Evolutionary conservation across 2,329 filamentous ascomycete species (phyloP), one percentile per base, ranked within the genome.

Genomic region (Cladosporium sp.): DNA sequence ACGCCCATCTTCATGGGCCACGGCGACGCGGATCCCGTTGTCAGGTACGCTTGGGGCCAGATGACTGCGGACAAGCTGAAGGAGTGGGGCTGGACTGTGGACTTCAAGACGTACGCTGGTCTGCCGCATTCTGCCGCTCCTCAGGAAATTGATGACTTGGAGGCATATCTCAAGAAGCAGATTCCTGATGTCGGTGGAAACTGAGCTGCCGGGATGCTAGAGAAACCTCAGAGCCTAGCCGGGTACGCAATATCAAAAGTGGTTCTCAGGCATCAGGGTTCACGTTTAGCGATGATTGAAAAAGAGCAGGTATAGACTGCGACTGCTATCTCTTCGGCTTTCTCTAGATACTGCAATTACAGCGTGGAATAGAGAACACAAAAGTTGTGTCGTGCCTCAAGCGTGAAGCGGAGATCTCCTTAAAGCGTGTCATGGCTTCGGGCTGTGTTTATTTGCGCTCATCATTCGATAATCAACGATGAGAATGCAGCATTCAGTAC

Each of bases 1-100:
- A 97, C 92, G 1, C 91, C 91, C 1, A 88, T 98, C 68, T 91
- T 95, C 78, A 90, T 97, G 88, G 92, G 86, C 14, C 95, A 98
- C 72, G 95, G 95, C n/a, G 85, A 89, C 67, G 80, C 80, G 0
- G 94, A 99, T 77, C 84, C 84, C 16, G 81, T 97, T 3, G 91
- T 97, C 10, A 84, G 83, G 70, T 85, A 88, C 52, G 80, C 85
- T 65, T 89, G 91, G 78, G 94, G 91, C 16, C 79, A 86, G 76
- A 77, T 83, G 78, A 92, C 91, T 28, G 86, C 85, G 3, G 84
- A 91, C 49, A 76, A 84, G 66, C 79, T 98, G 61, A 88, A 87
- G 77, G 84, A 86, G 46, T 79, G 89, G 77, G 92, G 91, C 0
- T 90, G 89, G 77, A 83, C 89, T 64, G 89, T 95, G 5, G 86